phyloP scores from a whole-genome alignment of 306 rosid species.

The Coriaria nepalensis region DNA sequence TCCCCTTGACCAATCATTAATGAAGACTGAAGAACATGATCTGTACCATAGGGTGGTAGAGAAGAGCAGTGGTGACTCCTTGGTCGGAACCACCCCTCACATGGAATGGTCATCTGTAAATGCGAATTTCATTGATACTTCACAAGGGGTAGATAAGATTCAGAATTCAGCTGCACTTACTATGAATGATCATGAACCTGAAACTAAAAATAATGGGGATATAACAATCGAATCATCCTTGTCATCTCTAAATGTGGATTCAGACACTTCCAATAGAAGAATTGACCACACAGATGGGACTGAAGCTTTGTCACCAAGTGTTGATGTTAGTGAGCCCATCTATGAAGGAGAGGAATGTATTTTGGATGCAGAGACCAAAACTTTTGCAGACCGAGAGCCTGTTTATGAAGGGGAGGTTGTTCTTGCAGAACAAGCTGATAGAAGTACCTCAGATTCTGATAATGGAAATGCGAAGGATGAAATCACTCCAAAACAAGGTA shows the following conservation, averaged over 20 bases:
- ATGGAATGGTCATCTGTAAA: constrained; percentile 14
- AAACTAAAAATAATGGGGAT: constrained; percentile 25
- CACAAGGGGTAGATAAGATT: constrained; percentile 20
- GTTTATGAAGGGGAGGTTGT: constrained; percentile 89
- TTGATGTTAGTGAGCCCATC: constrained; percentile 69
- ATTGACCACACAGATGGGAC: constrained; percentile 32
- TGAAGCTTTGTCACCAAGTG: constrained; percentile 46
- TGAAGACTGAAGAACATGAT: constrained; percentile 26
- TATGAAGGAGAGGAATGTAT: constrained; percentile 98
- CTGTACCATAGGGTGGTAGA: constrained; percentile 23
- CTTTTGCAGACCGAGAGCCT: constrained; percentile 59
- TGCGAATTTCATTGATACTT: constrained; percentile 23
- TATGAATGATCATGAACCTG: constrained; percentile 23
- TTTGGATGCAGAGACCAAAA: constrained; percentile 32
- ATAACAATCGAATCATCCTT: constrained; percentile 23
- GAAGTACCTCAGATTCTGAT: constrained; percentile 32
- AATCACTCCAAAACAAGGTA: constrained; percentile 70
- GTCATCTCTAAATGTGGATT: constrained; percentile 31
- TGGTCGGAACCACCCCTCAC: constrained; percentile 28
- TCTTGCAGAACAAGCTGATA: constrained; percentile 76
- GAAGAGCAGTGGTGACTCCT: constrained; percentile 25
- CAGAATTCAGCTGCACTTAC: constrained; percentile 21
- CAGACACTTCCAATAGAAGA: constrained; percentile 38
- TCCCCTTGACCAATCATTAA: constrained; percentile 21
- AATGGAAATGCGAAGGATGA: constrained; percentile 38